Base-by-base conservation (phyloP, 2,329 filamentous ascomycete genomes). In the Calonectria pauciramosa region DNA sequence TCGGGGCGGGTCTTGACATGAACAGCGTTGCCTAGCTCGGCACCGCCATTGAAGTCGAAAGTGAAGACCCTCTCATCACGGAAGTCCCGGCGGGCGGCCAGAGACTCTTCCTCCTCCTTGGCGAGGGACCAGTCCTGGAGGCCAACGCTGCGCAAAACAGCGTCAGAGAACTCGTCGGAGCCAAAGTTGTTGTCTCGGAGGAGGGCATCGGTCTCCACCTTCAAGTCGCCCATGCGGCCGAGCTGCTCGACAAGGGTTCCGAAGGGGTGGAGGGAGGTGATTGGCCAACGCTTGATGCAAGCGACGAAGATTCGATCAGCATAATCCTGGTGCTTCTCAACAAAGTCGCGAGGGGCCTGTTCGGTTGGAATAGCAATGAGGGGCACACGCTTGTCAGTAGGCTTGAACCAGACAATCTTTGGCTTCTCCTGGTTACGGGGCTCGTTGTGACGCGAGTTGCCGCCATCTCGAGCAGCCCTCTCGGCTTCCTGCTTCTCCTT, bases 351-450 rank as follows among this genome's bases (percentile, higher is more conserved):
- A 26, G 97, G 97, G 11, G 97, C 97, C 87, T 99, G 97, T 85
- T 99, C 97, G 4, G 97, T 99, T 1, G 97, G 97, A 78, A 99
- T 99, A 69, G 97, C 97, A 85, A 99, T 99, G 78, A 99, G 90
- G 65, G 97, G 97, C 63, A 99, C 97, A 83, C 97, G 95, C 91
- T 99, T 99, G 87, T 99, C 97, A 1, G 97, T 99, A 73, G 97
- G 97, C 90, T 99, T 99, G 89, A 99, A 99, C 97, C 97, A 99
- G 52, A 99, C 97, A 86, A 99, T 99, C 92, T 99, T 99, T 77
- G 97, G 97, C 87, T 98, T 98, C 78, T 99, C 97, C 84, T 97
- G 96, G 69, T 86, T 85, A 69, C 96, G 95, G 78, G 94, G 93
- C 75, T 96, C 95, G 78, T 97, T 93, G 68, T 93, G 91, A 76